Conservation (phyloP, 768 basidiomycete genomes). For the Leccinum truebloodii region DNA sequence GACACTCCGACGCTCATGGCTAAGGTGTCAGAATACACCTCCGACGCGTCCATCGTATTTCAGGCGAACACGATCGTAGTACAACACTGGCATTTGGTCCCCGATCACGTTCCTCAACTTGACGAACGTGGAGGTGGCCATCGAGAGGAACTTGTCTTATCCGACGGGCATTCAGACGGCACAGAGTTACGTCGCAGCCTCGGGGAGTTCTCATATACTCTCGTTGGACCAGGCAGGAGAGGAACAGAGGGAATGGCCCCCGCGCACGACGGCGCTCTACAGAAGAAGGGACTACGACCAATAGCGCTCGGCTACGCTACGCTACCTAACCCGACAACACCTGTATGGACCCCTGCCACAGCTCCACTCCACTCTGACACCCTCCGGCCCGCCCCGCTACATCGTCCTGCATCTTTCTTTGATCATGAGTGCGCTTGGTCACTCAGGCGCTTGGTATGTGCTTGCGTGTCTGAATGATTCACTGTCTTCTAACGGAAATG, state of each 20-base stretch:
- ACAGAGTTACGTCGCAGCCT: conserved; percentile 47
- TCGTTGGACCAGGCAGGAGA: too few relatives aligned
- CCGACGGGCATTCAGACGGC: conserved; percentile 50
- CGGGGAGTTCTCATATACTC: conserved; percentile 33
- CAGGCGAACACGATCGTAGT: conserved; percentile 48
- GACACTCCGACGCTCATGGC: conserved; percentile 52
- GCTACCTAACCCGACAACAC: too few relatives aligned
- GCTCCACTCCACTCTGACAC: too few relatives aligned
- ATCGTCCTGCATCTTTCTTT: background rate
- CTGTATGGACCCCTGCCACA: too few relatives aligned
- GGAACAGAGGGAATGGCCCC: too few relatives aligned
- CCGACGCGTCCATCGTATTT: conserved; percentile 57
- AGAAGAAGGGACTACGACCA: too few relatives aligned
- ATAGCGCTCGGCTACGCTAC: too few relatives aligned
- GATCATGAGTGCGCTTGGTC: conserved; percentile 14
- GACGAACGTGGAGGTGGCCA: conserved; percentile 55
- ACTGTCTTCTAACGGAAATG: background rate
- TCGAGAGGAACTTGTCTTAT: conserved; percentile 61
- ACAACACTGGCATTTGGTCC: conserved; percentile 53
- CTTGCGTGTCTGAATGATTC: background rate
- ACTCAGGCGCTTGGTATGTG: conserved; percentile 34
- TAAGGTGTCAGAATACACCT: conserved; percentile 40
- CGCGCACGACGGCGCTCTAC: too few relatives aligned
- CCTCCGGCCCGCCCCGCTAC: too few relatives aligned
- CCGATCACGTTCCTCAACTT: conserved; percentile 56